Evolutionary conservation across 140 eudicot genomes (phyloP).

Genomic region (Anethum foeniculum): DNA sequence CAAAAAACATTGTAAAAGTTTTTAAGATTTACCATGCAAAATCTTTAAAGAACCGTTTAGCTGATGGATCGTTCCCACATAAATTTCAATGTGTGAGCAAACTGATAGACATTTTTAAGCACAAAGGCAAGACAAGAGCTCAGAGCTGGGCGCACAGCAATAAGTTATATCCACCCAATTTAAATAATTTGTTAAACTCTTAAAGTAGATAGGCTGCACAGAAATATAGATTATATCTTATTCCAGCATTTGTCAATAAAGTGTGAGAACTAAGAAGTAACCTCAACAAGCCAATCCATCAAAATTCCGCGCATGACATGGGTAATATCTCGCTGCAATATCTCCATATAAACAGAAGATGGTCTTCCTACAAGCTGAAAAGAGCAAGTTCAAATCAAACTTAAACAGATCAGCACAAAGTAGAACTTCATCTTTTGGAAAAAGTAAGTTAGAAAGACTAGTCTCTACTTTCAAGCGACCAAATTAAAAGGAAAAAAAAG

Average conservation of each 20-base stretch:
- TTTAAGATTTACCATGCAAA: neutral
- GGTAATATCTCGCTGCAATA: constrained; percentile 70
- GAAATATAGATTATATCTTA: neutral
- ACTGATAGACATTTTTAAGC: neutral
- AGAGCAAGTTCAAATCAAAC: constrained; percentile 13
- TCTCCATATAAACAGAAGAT: constrained; percentile 63
- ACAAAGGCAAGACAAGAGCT: neutral
- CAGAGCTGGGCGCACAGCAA: neutral
- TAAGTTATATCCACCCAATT: neutral
- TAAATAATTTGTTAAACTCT: neutral
- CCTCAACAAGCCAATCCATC: constrained; percentile 99
- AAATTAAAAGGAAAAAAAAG: too few species aligned
- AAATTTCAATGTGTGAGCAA: neutral
- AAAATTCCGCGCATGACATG: constrained; percentile 75
- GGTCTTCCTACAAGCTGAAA: constrained; percentile 73
- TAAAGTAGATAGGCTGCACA: neutral
- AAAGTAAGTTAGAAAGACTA: neutral
- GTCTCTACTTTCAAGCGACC: neutral
- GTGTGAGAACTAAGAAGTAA: constrained; percentile 36
- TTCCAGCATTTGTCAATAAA: neutral
- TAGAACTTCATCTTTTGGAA: neutral
- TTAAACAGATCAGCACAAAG: neutral
- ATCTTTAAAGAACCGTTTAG: neutral
- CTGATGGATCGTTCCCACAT: neutral
- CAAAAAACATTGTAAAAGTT: neutral